Base-by-base conservation (phyloP, 2,329 filamentous ascomycete species). In the Zymoseptoria ardabiliae region DNA sequence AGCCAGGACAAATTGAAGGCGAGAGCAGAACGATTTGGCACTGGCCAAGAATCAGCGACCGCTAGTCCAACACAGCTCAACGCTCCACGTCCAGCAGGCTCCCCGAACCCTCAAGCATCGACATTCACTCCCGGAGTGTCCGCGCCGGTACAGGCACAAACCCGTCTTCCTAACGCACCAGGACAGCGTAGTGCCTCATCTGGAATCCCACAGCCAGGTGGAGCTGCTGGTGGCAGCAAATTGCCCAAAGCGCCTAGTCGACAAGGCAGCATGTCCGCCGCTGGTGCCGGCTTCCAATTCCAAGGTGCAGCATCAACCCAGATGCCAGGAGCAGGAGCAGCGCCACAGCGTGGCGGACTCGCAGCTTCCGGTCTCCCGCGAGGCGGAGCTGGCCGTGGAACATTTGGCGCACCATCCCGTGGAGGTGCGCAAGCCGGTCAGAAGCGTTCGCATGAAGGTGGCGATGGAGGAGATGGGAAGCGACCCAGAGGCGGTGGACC, bases 381-480 rank as follows among this genome's bases (percentile, higher is more conserved):
- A 19, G 66, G 66, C 41, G 65, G 67, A 23, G 55, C 58, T 17
- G 62, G 66, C 50, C 66, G 65, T 48, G 61, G 64, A 23, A 65
- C 68, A 2, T 58, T 59, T 25, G 64, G 65, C 22, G 55, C 56
- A 11, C 49, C 61, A 4, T 52, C 56, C 50, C 58, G 65, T 10
- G 52, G 61, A 30, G 71, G 70, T 13, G 65, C 59, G 17, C 67
- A 67, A 25, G 68, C 69, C 4, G 72, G 71, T 3, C 65, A 70
- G 59, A 74, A 74, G 67, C 66, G 72, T 21, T 62, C 63, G 41
- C 66, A 72, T 58, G 71, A 72, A 41, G 71, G 71, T 9, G 65
- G 64, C 22, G 59, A 59, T 49, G 63, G 58, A 8, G 69, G 66
- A 10, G 70, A 71, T 56, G 64, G 62, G n/a, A 53, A 53, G 22